Evolutionary conservation across 176 grass and related monocot species (phyloP).

Genomic region (Saccharum officinarum): DNA sequence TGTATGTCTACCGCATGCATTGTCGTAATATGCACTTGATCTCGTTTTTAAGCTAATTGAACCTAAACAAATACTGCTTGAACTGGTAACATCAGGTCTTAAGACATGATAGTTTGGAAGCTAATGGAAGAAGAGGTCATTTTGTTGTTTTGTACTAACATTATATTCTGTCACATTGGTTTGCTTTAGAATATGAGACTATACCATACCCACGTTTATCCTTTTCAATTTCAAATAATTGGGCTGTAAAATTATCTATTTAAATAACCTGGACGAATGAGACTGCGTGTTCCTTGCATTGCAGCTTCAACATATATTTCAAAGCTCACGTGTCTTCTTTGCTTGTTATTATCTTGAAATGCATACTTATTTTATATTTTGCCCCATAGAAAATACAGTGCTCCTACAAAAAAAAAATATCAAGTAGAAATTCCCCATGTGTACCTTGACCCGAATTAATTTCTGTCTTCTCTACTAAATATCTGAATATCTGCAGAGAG

Average conservation of each 20-base stretch:
- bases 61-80: neutral
- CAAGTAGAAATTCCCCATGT: neutral
- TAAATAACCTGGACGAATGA: neutral
- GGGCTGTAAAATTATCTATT: neutral
- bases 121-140: neutral
- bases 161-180: neutral
- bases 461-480: neutral
- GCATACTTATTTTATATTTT: neutral
- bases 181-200: neutral
- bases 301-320: neutral
- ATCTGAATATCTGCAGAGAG: constrained; percentile 48
- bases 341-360: neutral
- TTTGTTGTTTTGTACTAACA: neutral
- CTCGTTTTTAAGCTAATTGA: neutral
- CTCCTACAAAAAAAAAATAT: neutral
- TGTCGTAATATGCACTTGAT: neutral
- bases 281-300: neutral
- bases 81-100: neutral
- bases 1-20: neutral
- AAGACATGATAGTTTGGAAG: neutral
- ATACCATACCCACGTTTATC: neutral
- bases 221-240: neutral
- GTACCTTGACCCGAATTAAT: neutral
- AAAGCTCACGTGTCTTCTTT: neutral
- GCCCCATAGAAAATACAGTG: neutral